Evolutionary conservation across 257 asterid species (phyloP).

Genomic region (Plantago elongata): DNA sequence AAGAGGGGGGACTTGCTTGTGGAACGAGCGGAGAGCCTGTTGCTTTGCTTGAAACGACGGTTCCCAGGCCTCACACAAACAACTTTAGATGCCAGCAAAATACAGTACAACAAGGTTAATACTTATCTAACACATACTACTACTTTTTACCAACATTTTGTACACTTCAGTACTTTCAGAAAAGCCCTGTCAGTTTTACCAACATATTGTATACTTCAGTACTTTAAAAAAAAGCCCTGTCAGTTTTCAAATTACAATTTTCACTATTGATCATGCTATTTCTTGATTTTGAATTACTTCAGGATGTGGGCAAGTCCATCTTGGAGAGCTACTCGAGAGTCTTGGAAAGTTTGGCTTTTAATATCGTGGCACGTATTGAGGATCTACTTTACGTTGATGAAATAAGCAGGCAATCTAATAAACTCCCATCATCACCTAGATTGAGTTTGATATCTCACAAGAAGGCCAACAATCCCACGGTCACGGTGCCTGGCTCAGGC

Average conservation of each 20-base stretch:
- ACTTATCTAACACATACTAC: neutral
- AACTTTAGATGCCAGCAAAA: conserved; percentile 70
- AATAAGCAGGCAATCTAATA: conserved; percentile 53
- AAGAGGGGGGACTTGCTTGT: conserved; percentile 72
- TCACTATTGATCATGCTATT: neutral
- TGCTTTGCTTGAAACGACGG: conserved; percentile 62
- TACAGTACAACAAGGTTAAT: conserved; percentile 77
- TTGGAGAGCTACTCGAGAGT: conserved; percentile 98
- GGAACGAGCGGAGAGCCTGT: conserved; percentile 80
- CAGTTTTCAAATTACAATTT: neutral
- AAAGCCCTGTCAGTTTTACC: neutral
- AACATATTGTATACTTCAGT: neutral
- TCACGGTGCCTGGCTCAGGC: conserved; percentile 57
- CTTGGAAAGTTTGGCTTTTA: conserved; percentile 86
- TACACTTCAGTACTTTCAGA: neutral
- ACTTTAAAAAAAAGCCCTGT: neutral
- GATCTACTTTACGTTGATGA: conserved; percentile 83
- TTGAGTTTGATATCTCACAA: conserved; percentile 37
- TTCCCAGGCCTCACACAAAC: conserved; percentile 81
- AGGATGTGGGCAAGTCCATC: conserved; percentile 92
- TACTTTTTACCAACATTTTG: neutral
- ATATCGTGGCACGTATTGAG: conserved; percentile 70
- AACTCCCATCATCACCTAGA: conserved; percentile 34
- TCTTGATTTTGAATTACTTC: conserved; percentile 7
- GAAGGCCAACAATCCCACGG: conserved; percentile 46